Conservation (phyloP, 1,284 basidiomycete genomes). For the Naganishia cerealis region DNA sequence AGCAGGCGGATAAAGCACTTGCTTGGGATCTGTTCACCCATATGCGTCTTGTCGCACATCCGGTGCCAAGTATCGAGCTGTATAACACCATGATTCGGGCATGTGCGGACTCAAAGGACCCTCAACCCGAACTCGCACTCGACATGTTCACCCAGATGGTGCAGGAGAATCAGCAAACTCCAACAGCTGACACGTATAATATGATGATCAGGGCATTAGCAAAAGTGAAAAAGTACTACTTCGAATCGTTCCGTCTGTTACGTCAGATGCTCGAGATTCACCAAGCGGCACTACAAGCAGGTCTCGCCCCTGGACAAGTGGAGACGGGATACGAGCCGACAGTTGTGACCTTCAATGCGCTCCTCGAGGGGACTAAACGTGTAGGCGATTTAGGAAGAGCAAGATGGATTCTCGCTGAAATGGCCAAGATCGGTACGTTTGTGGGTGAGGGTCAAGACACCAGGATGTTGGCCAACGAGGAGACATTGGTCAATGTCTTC, state of each 20-base stretch:
- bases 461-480: conserved; percentile 62
- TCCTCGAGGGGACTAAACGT: conserved; percentile 85
- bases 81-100: conserved; percentile 87
- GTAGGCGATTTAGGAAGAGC: conserved; percentile 77
- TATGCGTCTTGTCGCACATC: conserved; percentile 92
- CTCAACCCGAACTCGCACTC: conserved; percentile 84
- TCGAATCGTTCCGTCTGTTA: conserved; percentile 75
- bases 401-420: conserved; percentile 86
- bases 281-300: conserved; percentile 50
- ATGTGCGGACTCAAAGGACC: conserved; percentile 64
- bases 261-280: conserved; percentile 76
- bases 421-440: conserved; percentile 40
- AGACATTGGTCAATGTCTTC: conserved; percentile 79
- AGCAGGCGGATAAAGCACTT: conserved; percentile 60
- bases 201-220: conserved; percentile 70
- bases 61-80: conserved; percentile 68
- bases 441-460: conserved; percentile 31
- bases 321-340: conserved; percentile 63
- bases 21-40: conserved; percentile 93
- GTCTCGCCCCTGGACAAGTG: conserved; percentile 40
- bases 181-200: conserved; percentile 72
- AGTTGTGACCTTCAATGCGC: conserved; percentile 70
- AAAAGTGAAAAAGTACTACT: conserved; percentile 62
- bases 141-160: conserved; percentile 92
- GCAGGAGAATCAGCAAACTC: conserved; percentile 63